A percentile compares a stretch with the other conserved stretches of the same genome.
Evolutionary conservation across 1,284 basidiomycete genomes (phyloP).

Genomic region (Hymenochaete sp.): DNA sequence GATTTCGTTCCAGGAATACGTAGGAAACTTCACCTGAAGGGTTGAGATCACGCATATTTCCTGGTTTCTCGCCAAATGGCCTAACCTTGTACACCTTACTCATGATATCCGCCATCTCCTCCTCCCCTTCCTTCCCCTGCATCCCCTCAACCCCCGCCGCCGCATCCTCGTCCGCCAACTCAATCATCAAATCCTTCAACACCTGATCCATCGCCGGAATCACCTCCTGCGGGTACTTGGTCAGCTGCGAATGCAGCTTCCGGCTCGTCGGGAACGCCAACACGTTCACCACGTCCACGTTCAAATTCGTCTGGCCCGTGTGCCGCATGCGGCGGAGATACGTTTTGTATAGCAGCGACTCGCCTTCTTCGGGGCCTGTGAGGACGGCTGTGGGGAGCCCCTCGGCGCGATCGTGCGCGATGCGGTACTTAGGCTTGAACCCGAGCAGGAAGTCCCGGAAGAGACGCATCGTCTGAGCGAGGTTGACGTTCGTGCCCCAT

Average conservation of each 20-base stretch:
- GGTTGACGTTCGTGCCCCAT: constrained; percentile 94
- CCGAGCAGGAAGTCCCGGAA: constrained; percentile 86
- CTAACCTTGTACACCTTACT: constrained; percentile 83
- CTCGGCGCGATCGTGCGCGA: constrained; percentile 62
- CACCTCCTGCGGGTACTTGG: constrained; percentile 94
- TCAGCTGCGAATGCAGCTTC: constrained; percentile 72
- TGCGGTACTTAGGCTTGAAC: constrained; percentile 92
- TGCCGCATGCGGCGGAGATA: constrained; percentile 84
- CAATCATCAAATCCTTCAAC: constrained; percentile 84
- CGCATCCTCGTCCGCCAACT: constrained; percentile 72
- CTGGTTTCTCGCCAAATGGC: constrained; percentile 75
- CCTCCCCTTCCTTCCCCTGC: constrained; percentile 62
- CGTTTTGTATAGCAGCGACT: constrained; percentile 66
- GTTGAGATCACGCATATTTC: constrained; percentile 90
- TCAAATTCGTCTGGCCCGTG: constrained; percentile 87
- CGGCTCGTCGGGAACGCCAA: constrained; percentile 79
- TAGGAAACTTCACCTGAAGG: constrained; percentile 54
- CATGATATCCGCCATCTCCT: constrained; percentile 75
- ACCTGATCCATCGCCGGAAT: constrained; percentile 96
- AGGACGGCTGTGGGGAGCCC: constrained; percentile 50
- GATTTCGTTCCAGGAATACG: neutral
- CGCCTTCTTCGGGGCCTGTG: constrained; percentile 56
- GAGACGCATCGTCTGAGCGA: constrained; percentile 83
- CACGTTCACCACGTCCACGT: constrained; percentile 87
- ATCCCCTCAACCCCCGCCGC: constrained; percentile 59